These are phyloP conservation scores for Babesia gibsoni DNA, from an alignment of 169 alveolate species.

Conservation along the genomic window DNA sequence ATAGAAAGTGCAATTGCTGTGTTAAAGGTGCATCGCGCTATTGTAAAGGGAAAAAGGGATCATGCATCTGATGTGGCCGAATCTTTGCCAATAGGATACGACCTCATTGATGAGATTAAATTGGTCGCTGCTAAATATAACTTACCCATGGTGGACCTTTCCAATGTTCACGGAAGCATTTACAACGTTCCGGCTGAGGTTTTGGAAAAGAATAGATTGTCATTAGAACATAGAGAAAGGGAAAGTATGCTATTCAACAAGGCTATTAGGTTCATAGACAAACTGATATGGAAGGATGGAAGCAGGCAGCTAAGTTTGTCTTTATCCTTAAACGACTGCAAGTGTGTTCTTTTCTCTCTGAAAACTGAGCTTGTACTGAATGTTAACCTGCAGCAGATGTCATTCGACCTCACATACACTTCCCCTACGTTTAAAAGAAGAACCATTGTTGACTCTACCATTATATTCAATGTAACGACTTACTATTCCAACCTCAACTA, in stretches of 20 bases:
- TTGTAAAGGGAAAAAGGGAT: neutral
- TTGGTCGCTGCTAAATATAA: constrained; percentile 14
- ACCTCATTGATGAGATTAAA: neutral
- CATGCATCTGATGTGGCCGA: neutral
- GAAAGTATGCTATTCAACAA: neutral
- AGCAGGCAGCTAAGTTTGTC: constrained; percentile 9
- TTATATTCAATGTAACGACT: constrained; percentile 27
- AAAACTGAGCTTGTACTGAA: constrained; percentile 15
- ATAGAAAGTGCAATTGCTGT: neutral
- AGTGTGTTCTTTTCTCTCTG: constrained; percentile 2
- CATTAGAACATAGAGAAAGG: neutral
- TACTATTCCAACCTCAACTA: constrained; percentile 12
- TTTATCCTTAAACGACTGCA: constrained; percentile 5
- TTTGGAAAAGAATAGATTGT: neutral
- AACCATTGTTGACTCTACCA: constrained; percentile 15
- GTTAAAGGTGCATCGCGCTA: neutral
- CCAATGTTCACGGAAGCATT: neutral
- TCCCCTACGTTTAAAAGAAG: constrained; percentile 1
- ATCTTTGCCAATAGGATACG: too few relatives aligned
- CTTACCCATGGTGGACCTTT: neutral
- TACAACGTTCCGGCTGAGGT: constrained; percentile 18
- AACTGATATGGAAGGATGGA: constrained; percentile 15
- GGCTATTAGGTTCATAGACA: neutral
- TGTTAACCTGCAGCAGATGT: constrained; percentile 11
- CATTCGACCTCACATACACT: constrained; percentile 20